phyloP scores from a whole-genome alignment of 164 flowering plant species.

The Aristolochia californica region DNA sequence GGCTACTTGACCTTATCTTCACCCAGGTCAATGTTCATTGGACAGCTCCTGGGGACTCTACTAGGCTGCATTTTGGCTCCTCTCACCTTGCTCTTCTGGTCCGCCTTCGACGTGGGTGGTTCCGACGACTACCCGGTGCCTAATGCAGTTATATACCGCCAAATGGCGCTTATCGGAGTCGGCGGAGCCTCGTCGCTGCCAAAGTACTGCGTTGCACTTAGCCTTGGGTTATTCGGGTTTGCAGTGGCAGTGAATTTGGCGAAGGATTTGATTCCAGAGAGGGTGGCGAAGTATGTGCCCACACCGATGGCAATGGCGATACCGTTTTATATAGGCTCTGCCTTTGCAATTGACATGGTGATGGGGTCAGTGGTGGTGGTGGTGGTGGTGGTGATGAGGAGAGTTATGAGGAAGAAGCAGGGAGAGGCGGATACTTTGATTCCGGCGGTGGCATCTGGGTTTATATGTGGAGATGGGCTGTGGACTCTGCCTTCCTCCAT shows the following conservation, averaged over 20 bases:
- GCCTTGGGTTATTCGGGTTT: constrained; percentile 26
- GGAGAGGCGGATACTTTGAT: constrained; percentile 34
- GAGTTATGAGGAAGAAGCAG: too few species aligned
- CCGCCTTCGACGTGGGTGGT: constrained; percentile 31
- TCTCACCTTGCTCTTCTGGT: constrained; percentile 43
- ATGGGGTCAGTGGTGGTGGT: too few species aligned
- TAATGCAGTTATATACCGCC: constrained; percentile 30
- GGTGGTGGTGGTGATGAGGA: too few species aligned
- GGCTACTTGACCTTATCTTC: constrained; percentile 51
- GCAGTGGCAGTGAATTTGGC: constrained; percentile 29
- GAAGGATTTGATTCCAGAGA: constrained; percentile 21
- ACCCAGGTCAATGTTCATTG: constrained; percentile 49
- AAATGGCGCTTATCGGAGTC: constrained; percentile 43
- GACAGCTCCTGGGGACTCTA: constrained; percentile 47
- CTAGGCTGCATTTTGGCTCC: constrained; percentile 52
- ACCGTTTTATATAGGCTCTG: constrained; percentile 37
- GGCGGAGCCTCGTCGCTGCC: constrained; percentile 41
- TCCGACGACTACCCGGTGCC: constrained; percentile 35
- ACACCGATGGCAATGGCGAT: constrained; percentile 56
- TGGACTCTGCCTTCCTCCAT: constrained; percentile 44
- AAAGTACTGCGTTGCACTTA: constrained; percentile 31
- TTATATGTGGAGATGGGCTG: constrained; percentile 49
- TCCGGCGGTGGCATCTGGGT: constrained; percentile 48
- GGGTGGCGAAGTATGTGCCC: constrained; percentile 25
- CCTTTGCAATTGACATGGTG: constrained; percentile 45